These are phyloP conservation scores for Lentinula sp. DNA, from an alignment of 768 basidiomycete species.

Conservation along the genomic window DNA sequence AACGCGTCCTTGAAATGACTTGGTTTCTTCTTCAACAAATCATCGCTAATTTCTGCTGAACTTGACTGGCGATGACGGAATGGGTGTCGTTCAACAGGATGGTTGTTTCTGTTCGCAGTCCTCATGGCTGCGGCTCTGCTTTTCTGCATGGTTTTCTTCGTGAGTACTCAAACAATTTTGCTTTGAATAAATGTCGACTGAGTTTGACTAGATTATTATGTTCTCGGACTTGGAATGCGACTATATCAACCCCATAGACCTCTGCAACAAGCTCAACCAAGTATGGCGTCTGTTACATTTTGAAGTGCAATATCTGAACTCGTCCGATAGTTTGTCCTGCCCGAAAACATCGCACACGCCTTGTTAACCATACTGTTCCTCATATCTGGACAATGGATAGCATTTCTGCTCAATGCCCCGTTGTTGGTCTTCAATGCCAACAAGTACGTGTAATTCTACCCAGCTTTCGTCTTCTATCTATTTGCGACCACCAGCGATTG, in stretches of 20 bases:
- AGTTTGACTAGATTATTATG: conserved; percentile 87
- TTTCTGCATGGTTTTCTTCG: conserved; percentile 99
- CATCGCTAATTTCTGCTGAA: background rate
- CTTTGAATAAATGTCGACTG: background rate
- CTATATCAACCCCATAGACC: conserved; percentile 99
- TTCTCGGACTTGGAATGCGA: conserved; percentile 99
- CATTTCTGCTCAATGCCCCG: conserved; percentile 86
- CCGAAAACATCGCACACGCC: conserved; percentile 93
- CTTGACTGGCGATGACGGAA: background rate
- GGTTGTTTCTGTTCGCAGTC: conserved; percentile 96
- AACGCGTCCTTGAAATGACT: background rate
- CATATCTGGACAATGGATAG: conserved; percentile 92
- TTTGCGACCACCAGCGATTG: background rate
- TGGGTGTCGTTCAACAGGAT: conserved; percentile 44
- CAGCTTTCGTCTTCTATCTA: background rate
- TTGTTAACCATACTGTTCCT: conserved; percentile 89
- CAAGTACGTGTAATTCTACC: conserved; percentile 56
- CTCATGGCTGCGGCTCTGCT: conserved; percentile 91
- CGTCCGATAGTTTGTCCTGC: conserved; percentile 80
- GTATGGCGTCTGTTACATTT: conserved; percentile 34
- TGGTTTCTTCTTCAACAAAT: background rate
- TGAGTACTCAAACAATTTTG: conserved; percentile 37
- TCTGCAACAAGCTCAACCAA: conserved; percentile 98
- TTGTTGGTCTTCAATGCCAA: conserved; percentile 87
- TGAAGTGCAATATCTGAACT: background rate